A percentile compares a stretch with the other conserved stretches of the same genome.
Conservation (phyloP, 768 basidiomycete genomes). For the Lentinula detonsa region DNA sequence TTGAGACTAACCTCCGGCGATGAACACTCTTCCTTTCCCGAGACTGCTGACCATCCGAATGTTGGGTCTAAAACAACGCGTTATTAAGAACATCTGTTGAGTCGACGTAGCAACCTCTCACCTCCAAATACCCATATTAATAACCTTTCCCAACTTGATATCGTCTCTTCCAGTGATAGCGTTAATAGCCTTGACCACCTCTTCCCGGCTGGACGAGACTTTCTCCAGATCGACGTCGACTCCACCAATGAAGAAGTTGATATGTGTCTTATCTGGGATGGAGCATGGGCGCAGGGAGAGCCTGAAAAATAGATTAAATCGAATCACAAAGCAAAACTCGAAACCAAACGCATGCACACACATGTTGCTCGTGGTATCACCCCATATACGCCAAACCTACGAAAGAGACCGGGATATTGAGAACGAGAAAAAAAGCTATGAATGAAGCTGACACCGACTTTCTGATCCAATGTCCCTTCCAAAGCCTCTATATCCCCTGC, state of each 20-base stretch:
- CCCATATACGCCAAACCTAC: constrained; percentile 46
- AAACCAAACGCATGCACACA: constrained; percentile 15
- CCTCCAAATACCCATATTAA: constrained; percentile 18
- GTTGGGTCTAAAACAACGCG: constrained; percentile 14
- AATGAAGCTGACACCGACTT: constrained; percentile 19
- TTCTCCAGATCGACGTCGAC: constrained; percentile 15
- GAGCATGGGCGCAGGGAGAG: constrained; percentile 27
- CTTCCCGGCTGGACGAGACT: constrained; percentile 13
- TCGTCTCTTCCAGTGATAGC: constrained; percentile 16
- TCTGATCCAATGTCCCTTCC: constrained; percentile 11
- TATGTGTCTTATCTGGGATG: constrained; percentile 17
- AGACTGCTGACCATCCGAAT: constrained; percentile 21
- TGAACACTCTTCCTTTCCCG: constrained; percentile 15
- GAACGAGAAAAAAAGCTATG: neutral
- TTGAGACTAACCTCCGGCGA: constrained; percentile 17
- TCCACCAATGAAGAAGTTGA: constrained; percentile 23
- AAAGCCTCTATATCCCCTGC: constrained; percentile 26
- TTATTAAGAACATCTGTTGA: neutral
- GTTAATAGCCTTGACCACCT: constrained; percentile 10
- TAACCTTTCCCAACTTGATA: constrained; percentile 18
- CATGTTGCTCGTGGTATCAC: constrained; percentile 27
- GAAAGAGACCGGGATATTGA: neutral
- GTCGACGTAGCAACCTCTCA: neutral
- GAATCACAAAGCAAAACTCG: neutral
- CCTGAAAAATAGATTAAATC: constrained; percentile 9